These are phyloP conservation scores for Boletus subcaerulescens DNA, from an alignment of 768 basidiomycete species.

Conservation along the genomic window DNA sequence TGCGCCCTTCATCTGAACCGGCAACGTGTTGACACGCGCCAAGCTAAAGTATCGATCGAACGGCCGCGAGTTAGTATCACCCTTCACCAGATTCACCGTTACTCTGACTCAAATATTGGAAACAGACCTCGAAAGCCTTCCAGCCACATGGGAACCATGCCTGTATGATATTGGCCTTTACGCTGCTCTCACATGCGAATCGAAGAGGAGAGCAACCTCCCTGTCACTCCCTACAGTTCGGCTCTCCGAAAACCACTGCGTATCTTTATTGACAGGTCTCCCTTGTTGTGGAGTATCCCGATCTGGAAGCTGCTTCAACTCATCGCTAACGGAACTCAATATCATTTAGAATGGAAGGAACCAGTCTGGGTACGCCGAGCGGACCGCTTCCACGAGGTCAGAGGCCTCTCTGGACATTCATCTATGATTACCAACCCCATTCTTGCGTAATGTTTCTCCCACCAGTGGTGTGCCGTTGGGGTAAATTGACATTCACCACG, in stretches of 20 bases:
- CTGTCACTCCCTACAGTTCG: background rate
- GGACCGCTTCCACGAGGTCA: slow-evolving; percentile 21
- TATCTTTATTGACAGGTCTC: background rate
- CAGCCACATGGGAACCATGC: background rate
- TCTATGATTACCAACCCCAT: background rate
- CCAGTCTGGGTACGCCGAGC: slow-evolving; percentile 1
- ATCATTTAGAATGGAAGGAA: slow-evolving; percentile 22
- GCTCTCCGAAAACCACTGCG: slow-evolving; percentile 5
- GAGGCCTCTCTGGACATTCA: slow-evolving; percentile 8
- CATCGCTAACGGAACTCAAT: slow-evolving; percentile 11
- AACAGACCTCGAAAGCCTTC: background rate
- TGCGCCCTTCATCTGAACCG: background rate
- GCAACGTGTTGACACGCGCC: slow-evolving; percentile 16
- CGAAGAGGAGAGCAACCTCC: background rate
- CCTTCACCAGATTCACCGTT: background rate
- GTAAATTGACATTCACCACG: slow-evolving; percentile 1
- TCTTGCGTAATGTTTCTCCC: slow-evolving; percentile 19
- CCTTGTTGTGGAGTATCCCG: slow-evolving; percentile 1
- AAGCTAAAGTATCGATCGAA: background rate
- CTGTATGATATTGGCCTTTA: background rate
- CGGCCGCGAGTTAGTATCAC: background rate
- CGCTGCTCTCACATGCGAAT: background rate
- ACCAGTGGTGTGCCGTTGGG: slow-evolving; percentile 7
- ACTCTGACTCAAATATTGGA: background rate
- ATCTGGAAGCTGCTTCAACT: slow-evolving; percentile 9